Conservation (phyloP, 192 early-diverging fungal genomes). For the Rhizoclosmatium globosum region DNA sequence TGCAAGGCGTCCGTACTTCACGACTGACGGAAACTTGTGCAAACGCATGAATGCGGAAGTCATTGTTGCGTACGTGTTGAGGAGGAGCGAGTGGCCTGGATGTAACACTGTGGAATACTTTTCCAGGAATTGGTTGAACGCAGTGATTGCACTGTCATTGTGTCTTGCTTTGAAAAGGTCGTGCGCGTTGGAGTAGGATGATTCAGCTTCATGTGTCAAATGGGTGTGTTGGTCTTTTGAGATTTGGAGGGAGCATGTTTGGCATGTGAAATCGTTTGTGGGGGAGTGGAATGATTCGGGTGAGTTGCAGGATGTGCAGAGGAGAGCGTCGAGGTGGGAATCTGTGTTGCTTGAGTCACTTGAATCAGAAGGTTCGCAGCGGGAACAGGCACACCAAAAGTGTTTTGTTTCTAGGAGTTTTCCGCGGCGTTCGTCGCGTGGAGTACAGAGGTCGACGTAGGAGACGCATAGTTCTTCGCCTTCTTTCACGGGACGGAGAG, state of each 20-base stretch:
- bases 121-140: conserved; percentile 54
- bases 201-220: neutral
- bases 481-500: conserved; percentile 59
- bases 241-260: neutral
- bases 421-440: conserved; percentile 74
- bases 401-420: conserved; percentile 71
- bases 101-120: conserved; percentile 46
- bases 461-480: conserved; percentile 70
- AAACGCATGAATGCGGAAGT: conserved; percentile 43
- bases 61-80: conserved; percentile 49
- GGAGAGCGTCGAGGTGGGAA: conserved; percentile 36
- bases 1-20: conserved; percentile 40
- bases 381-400: conserved; percentile 80
- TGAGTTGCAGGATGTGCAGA: conserved; percentile 40
- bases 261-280: neutral
- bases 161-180: conserved; percentile 60
- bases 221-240: neutral
- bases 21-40: conserved; percentile 44
- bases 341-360: conserved; percentile 52
- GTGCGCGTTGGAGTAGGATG: conserved; percentile 36
- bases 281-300: neutral
- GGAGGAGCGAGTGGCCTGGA: conserved; percentile 54
- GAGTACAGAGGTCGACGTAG: conserved; percentile 76
- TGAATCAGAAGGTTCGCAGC: conserved; percentile 51
- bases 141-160: conserved; percentile 52